Base-by-base conservation (phyloP, 768 basidiomycete species). In the Heimioporus sp. region DNA sequence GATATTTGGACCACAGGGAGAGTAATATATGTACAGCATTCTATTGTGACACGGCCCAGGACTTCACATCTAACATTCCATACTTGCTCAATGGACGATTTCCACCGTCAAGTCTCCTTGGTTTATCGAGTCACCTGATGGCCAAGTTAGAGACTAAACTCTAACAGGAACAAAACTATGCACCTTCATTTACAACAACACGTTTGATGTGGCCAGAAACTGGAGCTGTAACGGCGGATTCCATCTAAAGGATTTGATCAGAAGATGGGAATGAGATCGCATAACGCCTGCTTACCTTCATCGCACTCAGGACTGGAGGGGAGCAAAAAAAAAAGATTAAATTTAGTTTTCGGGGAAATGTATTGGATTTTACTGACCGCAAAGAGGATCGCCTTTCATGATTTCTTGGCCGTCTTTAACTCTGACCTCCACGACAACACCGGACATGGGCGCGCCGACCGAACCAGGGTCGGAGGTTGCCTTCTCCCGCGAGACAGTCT, bases 391-490 rank as follows among this genome's bases (percentile, higher is more conserved):
- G 46, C 97, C 97, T 74, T 94, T 96, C 84, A 88, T 95, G 71
- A 99, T 94, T 66, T 96, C 92, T 52, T 95, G 88, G 20, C 94
- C 94, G 71, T 98, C 97, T 75, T 97, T 96, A 54, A 98, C 95
- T 64, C 96, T 80, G 43, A 99, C 94, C 70, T 99, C 97, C 16
- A 99, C 90, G 49, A 98, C 94, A 45, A 98, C 96, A 70, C 95
- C 97, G 51, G 92, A 92, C 93, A 97, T 96, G 4, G 94, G 92
- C 45, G 93, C 92, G 49, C 95, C 97, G 56, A 98, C 88, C n/a
- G 91, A 94, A 58, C 97, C 96, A 53, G 96, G 95, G 67, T 95
- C 95, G 57, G 76, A 76, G 11, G 91, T 87, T 11, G 97, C 92
- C 80, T 87, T 95, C 81, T 99, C 97, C 67, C 97, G 83, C 58